These are phyloP conservation scores for Syzygium syzygioides DNA, from an alignment of 441 rosid genomes.

Conservation along the genomic window DNA sequence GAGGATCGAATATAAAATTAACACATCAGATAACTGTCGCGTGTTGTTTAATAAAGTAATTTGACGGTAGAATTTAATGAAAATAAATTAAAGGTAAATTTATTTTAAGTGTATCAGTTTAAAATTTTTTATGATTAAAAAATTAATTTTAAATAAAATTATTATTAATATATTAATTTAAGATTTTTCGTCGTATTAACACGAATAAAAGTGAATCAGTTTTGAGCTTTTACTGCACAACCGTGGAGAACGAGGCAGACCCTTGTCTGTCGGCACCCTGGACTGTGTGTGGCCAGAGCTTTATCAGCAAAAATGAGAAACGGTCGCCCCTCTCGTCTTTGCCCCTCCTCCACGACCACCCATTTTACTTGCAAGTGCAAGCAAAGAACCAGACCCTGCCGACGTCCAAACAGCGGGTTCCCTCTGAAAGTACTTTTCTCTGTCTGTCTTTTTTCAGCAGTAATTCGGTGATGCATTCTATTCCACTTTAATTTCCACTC, in stretches of 20 bases:
- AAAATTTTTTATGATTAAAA: no score
- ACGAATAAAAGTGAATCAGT: neutral
- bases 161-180: no score
- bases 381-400: neutral
- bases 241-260: neutral
- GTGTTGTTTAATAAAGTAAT: no score
- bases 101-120: rapidly evolving
- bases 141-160: no score
- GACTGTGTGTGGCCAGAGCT: neutral
- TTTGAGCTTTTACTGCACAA: neutral
- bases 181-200: no score
- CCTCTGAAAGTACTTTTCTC: neutral
- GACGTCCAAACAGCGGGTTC: neutral
- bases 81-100: rapidly evolving
- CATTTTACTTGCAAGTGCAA: neutral
- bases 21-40: no score
- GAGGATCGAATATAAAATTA: no score
- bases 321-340: neutral
- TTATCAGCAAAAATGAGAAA: neutral
- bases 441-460: neutral
- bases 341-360: neutral
- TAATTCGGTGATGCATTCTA: neutral
- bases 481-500: neutral
- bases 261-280: neutral
- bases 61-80: no score